Evolutionary conservation across 192 early-diverging fungal species (phyloP).

Genomic region (Lunasporangiospora selenospora): DNA sequence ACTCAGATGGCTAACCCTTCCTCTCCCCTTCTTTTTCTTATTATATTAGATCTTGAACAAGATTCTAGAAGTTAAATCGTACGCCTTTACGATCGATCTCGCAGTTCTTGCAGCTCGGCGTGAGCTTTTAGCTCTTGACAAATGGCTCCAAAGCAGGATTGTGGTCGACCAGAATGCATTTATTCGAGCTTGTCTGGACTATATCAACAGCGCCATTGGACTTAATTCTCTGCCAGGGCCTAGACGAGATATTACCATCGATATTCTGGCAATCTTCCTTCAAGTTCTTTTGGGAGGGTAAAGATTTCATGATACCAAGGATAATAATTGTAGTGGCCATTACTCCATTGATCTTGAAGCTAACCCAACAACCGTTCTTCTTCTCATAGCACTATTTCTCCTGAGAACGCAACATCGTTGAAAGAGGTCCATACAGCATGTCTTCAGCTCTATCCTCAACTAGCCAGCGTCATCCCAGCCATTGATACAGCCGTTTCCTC

Average conservation of each 20-base stretch:
- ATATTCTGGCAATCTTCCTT: conserved; percentile 73
- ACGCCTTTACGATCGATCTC: conserved; percentile 78
- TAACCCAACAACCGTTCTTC: too few species aligned
- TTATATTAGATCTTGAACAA: conserved; percentile 66
- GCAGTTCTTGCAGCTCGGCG: conserved; percentile 79
- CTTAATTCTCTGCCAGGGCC: too few species aligned
- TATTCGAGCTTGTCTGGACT: conserved; percentile 75
- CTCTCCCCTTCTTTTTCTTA: not conserved
- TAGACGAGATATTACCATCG: conserved; percentile 69
- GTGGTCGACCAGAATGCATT: conserved; percentile 68
- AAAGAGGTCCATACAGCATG: conserved; percentile 64
- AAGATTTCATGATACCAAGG: not conserved
- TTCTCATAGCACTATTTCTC: conserved; percentile 56
- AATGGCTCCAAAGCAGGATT: conserved; percentile 83
- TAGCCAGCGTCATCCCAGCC: conserved; percentile 49
- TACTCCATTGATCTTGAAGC: too few species aligned
- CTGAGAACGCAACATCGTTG: conserved; percentile 64
- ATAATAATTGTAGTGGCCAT: too few species aligned
- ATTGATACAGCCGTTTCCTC: conserved; percentile 54
- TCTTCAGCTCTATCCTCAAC: conserved; percentile 58
- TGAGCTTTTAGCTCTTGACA: conserved; percentile 83
- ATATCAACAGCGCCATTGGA: too few species aligned
- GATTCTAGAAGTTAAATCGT: conserved; percentile 72
- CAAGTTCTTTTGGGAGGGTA: conserved; percentile 66
- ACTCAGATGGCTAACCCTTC: not conserved